Evolutionary conservation across 768 basidiomycete species (phyloP).

Genomic region (Trametes elegans): DNA sequence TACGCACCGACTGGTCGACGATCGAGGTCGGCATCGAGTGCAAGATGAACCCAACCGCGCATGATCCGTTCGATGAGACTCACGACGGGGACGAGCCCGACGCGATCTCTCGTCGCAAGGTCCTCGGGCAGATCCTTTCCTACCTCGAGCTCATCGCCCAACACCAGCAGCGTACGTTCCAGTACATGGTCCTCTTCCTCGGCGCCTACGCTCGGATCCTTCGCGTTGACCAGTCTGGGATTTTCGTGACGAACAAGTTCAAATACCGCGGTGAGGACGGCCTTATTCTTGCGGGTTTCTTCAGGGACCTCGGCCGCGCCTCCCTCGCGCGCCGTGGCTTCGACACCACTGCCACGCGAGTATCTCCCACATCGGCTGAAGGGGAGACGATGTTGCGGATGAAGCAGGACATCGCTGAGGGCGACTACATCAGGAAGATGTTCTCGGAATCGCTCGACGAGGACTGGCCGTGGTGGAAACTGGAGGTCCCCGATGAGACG

Average conservation of each 20-base stretch:
- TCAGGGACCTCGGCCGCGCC: constrained; percentile 3
- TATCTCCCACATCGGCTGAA: neutral
- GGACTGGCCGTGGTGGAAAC: too few relatives aligned
- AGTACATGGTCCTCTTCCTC: constrained; percentile 1
- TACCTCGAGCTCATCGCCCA: neutral
- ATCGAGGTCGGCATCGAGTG: constrained; percentile 5
- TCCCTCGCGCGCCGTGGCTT: neutral
- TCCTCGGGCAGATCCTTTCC: neutral
- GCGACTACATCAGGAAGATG: too few relatives aligned
- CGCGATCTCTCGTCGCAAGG: neutral
- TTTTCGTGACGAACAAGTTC: constrained; percentile 3
- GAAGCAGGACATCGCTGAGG: neutral
- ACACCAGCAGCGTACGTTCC: neutral
- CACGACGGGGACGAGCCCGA: too few relatives aligned
- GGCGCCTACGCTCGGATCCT: neutral
- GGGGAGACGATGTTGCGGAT: neutral
- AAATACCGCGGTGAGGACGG: neutral
- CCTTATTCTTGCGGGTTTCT: neutral
- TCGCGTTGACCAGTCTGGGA: neutral
- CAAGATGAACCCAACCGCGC: neutral
- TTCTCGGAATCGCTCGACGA: neutral
- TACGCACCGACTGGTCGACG: neutral
- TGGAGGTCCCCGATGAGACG: too few relatives aligned
- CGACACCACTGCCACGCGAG: neutral
- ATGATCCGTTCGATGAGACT: constrained; percentile 1